Evolutionary conservation across 202 grass and related monocot species (phyloP), one percentile per base, ranked within the genome.

Genomic region (Digitaria exilis): DNA sequence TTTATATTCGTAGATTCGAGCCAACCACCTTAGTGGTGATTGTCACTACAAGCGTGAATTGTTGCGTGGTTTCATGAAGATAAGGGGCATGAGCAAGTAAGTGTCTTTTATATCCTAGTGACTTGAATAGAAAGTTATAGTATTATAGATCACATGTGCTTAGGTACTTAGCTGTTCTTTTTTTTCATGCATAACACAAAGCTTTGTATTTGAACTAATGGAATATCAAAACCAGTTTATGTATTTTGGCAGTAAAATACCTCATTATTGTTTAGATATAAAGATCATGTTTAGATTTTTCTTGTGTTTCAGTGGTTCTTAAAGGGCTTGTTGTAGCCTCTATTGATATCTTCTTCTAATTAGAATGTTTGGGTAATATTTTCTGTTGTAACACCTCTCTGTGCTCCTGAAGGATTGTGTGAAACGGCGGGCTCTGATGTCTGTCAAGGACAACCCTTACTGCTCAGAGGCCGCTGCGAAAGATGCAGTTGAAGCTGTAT

Each of bases 41-140:
- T 98, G 96, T 75, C 96, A 98, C 84, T 98, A 90, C 79, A 98
- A 96, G 76, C 83, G 84, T 24, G 96, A 98, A 84, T 76, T 98
- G 65, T 48, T 98, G 67, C 91, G 88, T 29, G 93, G 96, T 19
- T 96, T 94, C 85, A 82, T 94, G 89, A 96, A 96, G 84, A 94
- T 98, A 81, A 91, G 81, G 85, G 96, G 96, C 96, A 96, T 70
- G 93, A 92, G 67, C 96, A 85, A 79, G 96, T 94, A 91, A 96
- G 93, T 89, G 0, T 77, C 21, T 50, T 83, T 80, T 49, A 49
- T 70, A 24, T 50, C 26, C 56, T 83, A 8, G 24, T 76, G 61
- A 26, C 45, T 17, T 65, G n/a, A 4, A 69, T 60, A n/a, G 71
- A 5, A 34, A 64, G 45, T 65, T 41, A 56, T 41, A 25, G 35